Base-by-base conservation (phyloP, 495 filamentous ascomycete species). In the Cairneyella variabilis region DNA sequence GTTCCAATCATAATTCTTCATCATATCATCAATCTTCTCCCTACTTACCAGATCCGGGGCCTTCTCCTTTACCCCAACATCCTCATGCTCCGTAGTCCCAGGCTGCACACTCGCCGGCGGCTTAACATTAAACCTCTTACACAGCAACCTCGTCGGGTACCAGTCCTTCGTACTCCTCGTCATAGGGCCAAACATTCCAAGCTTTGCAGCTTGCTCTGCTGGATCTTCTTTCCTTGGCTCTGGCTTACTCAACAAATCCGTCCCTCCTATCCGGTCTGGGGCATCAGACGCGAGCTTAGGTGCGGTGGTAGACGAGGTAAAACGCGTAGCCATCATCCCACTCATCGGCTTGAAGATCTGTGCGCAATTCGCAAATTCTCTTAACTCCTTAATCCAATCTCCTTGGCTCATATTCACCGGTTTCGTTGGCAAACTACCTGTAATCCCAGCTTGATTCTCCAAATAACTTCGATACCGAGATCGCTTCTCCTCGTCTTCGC, bases 151-250 rank as follows among this genome's bases (percentile, higher is more conserved):
- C 8, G 86, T 83, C 11, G 95, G 93, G 64, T 83, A 86, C 62
- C 95, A 97, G 5, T 83, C 77, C n/a, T 78, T 54, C 1, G 74
- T 72, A 6, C 75, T 81, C 40, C 93, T 73, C 2, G 93, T 98
- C 82, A 97, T 77, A 1, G 83, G 77, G 0, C 93, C 93, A 67
- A 89, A 97, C 90, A 97, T 95, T 22, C 90, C 90, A 59, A 96
- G 65, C 54, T 79, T 85, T n/a, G 93, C 93, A 4, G 93, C 93
- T 57, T 88, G 83, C 54, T 90, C 88, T 3, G 89, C 89, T 0
- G 92, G 89, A 55, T 93, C 85, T 51, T 84, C 76, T 1, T 78
- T 75, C 59, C 88, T 95, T 32, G 76, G 73, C 9, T 72, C 64
- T 0, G 84, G 83, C 27, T 69, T 76, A 18, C 69, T 71, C 0